Evolutionary conservation across 441 rosid genomes (phyloP), one percentile per base, ranked within the genome.

Genomic region (Pelargonium australe): DNA sequence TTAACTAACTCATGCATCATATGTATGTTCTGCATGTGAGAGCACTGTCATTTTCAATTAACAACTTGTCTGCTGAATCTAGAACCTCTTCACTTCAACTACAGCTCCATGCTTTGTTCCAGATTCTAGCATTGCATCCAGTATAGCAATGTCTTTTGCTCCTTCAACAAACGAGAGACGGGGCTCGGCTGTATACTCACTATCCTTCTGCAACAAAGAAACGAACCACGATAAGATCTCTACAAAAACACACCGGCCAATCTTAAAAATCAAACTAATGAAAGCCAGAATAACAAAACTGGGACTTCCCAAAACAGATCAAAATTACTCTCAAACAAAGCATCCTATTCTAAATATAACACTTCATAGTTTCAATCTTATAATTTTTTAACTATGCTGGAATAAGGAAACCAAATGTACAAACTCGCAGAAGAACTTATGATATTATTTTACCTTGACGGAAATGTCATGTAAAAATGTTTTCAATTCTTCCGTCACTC

Each of bases 111-210:
- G 71, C 44, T 81, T 89, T 43, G 68, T 71, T 74, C 91, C 97
- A 40, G 99, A 95, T 76, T 91, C 97, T 9, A 95, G 96, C 99
- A 95, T 92, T 45, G 98, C 97, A 51, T 89, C 97, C 8, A 95
- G 78, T 69, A 92, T 82, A 55, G 98, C 95, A 62, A 90, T 85
- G 43, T 95, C 99, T 76, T 93, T 84, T 62, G 97, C 98, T 66
- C 99, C 98, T 86, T 95, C 99, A 37, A 81, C 34, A 45, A 78
- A 92, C 19, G 97, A 87, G 72, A 84, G 76, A 63, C 97, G 97
- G 13, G 90, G 82, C 60, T 91, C 99, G 41, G 81, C 79, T 75
- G 82, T 83, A 45, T 83, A 80, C 63, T 43, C 74, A 5, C 74
- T 80, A 58, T 79, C 87, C 80, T 80, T 80, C 90, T 89, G 89